Conservation (phyloP, 805 yeast species). For the Priceomyces castillae region DNA sequence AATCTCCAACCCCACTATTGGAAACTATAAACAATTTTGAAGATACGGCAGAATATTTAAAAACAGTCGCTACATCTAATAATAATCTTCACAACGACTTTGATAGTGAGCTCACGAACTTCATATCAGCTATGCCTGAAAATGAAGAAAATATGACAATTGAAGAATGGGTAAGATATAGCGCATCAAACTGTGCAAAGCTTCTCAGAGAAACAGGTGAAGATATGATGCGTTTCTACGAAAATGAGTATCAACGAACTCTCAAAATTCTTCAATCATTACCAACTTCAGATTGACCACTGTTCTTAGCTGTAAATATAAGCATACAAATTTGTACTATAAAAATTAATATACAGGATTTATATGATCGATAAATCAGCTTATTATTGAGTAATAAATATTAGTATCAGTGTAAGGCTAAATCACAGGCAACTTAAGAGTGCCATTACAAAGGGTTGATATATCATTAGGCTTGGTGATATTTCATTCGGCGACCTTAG, state of each 20-base stretch:
- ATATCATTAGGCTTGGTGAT: neutral
- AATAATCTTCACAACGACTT: conserved; percentile 55
- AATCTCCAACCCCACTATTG: conserved; percentile 1
- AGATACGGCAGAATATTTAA: conserved; percentile 34
- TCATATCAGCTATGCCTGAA: conserved; percentile 67
- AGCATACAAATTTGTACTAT: neutral
- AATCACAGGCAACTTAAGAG: neutral
- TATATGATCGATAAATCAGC: conserved; percentile 1
- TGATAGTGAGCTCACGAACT: conserved; percentile 63
- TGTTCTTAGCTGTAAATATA: neutral
- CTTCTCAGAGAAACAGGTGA: conserved; percentile 47
- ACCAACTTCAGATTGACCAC: conserved; percentile 21
- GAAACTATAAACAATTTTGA: conserved; percentile 26
- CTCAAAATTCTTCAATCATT: conserved; percentile 37
- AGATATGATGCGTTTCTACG: conserved; percentile 47
- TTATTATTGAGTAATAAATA: neutral
- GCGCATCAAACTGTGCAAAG: conserved; percentile 52
- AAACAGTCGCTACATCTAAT: conserved; percentile 30
- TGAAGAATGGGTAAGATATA: conserved; percentile 62
- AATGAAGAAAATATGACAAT: conserved; percentile 67
- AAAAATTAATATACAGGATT: neutral
- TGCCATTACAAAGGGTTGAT: neutral
- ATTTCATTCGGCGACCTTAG: neutral
- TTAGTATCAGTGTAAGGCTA: neutral
- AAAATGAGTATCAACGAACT: conserved; percentile 50